Base-by-base conservation (phyloP, 2,329 filamentous ascomycete genomes). In the Hypocreales sp. region DNA sequence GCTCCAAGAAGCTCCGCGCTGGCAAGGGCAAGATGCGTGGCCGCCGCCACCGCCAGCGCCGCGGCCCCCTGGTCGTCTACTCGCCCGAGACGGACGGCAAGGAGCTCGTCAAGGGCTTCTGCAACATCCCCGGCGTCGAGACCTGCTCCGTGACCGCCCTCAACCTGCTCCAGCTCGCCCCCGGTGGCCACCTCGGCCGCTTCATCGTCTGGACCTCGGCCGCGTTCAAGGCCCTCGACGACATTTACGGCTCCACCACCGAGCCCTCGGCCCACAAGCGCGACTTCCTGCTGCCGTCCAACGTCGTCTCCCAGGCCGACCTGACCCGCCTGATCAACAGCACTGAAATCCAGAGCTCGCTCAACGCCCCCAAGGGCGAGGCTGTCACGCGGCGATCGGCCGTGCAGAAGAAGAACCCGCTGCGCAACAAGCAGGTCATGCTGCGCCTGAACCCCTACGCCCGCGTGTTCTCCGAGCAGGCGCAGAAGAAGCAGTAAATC, bases 401-500 rank as follows among this genome's bases (percentile, higher is more conserved):
- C 52, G 83, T 93, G 45, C 87, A 94, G 75, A 98, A 98, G 84
- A 95, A 95, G 86, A 98, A 98, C 75, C 90, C 90, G 52, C 84
- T 98, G 46, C 72, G 70, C 65, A 98, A 98, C 80, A 92, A 84
- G 76, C 90, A 95, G 73, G 79, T 98, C 45, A 74, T 94, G 63
- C 80, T 98, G 56, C 80, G 90, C 51, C 80, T 98, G 60, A 98
- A 98, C 79, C 90, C 90, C 40, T 98, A 98, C 65, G 87, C 90
- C 46, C 69, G 78, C 47, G 76, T 81, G 38, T 98, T 92, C 65
- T 67, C 76, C 47, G 82, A 92, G 72, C 72, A 56, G 42, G 31
- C 50, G 32, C 51, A 56, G 46, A 54, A 56, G 50, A 53, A 52
- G 48, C 49, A 51, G 46, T 54, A 54, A 45, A 40, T 33, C 38